These are phyloP conservation scores for Yueomyces sp. DNA, from an alignment of 805 yeast genomes.

Conservation along the genomic window DNA sequence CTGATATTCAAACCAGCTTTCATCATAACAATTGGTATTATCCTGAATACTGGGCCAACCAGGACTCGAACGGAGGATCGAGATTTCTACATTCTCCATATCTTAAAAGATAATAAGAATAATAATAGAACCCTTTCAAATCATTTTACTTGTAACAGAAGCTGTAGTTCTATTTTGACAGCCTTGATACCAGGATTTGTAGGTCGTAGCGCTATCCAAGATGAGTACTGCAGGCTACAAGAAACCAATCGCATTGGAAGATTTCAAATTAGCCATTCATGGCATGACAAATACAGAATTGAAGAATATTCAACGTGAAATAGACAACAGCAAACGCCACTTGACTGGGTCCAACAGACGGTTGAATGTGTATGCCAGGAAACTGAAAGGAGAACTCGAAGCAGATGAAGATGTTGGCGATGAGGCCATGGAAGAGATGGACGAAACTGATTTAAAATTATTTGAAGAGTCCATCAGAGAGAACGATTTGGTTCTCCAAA, in stretches of 20 bases:
- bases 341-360: slow-evolving; percentile 38
- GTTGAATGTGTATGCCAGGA: slow-evolving; percentile 30
- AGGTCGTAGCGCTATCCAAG: background rate
- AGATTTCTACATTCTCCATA: too few relatives aligned
- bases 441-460: slow-evolving; percentile 34
- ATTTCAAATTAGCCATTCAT: slow-evolving; percentile 39
- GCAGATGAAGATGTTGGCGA: slow-evolving; percentile 17
- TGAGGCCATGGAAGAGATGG: slow-evolving; percentile 14
- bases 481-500: slow-evolving; percentile 39
- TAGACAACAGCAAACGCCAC: slow-evolving; percentile 32
- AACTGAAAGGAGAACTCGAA: slow-evolving; percentile 13
- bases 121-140: too few relatives aligned
- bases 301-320: slow-evolving; percentile 18
- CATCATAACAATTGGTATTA: too few relatives aligned
- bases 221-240: slow-evolving; percentile 21
- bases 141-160: background rate
- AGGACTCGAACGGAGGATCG: too few relatives aligned
- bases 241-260: slow-evolving; percentile 30
- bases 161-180: background rate
- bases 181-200: too few relatives aligned
- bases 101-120: too few relatives aligned
- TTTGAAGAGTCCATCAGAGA: slow-evolving; percentile 45
- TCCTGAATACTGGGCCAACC: too few relatives aligned
- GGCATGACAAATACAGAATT: slow-evolving; percentile 38
- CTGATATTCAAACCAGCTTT: background rate